phyloP scores from a whole-genome alignment of 768 basidiomycete genomes.

The Pholiota conissans region DNA sequence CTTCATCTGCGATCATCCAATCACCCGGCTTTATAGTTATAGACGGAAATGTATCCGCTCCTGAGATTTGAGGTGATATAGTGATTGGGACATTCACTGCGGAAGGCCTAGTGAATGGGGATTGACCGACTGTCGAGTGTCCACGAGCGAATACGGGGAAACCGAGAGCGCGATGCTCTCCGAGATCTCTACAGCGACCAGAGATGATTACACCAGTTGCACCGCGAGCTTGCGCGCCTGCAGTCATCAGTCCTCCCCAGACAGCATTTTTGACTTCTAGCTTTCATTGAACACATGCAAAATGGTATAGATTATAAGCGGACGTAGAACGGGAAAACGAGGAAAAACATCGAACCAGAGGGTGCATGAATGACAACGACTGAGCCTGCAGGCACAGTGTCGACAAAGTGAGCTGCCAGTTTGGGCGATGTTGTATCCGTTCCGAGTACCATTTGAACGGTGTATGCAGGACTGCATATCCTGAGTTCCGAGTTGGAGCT shows the following conservation, averaged over 20 bases:
- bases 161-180: conserved; percentile 64
- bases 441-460: conserved; percentile 76
- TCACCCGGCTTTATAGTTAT: conserved; percentile 72
- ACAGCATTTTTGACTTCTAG: conserved; percentile 77
- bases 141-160: conserved; percentile 86
- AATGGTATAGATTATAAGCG: conserved; percentile 18
- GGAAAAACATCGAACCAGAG: conserved; percentile 43
- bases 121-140: conserved; percentile 84
- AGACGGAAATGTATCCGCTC: conserved; percentile 47
- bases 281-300: background rate
- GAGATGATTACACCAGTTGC: conserved; percentile 79
- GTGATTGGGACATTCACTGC: conserved; percentile 67
- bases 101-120: conserved; percentile 79
- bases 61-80: conserved; percentile 41
- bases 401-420: conserved; percentile 76
- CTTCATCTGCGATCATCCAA: conserved; percentile 82
- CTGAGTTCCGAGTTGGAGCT: conserved; percentile 28
- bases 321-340: conserved; percentile 8
- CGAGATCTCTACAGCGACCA: conserved; percentile 82
- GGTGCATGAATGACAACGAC: conserved; percentile 79
- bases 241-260: conserved; percentile 93
- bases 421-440: conserved; percentile 63
- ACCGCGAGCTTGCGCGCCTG: conserved; percentile 72
- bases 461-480: conserved; percentile 80
- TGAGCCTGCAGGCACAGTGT: conserved; percentile 63